Evolutionary conservation across 805 yeast species (phyloP), one percentile per base, ranked within the genome.

Genomic region (Nakazawaea anatomiae): DNA sequence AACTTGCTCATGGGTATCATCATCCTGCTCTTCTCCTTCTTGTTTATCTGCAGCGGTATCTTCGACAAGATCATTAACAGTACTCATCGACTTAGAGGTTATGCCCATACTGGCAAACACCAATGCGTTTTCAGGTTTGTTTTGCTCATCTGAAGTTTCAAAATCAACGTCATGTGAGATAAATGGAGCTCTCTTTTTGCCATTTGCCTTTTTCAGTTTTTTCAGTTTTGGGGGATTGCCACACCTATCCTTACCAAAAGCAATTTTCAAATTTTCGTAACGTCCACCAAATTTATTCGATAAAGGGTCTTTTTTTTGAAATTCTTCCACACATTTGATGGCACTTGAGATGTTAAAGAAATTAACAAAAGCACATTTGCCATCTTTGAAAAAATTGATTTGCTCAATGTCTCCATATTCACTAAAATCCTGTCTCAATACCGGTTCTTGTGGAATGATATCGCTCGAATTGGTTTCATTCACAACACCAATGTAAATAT

Each of bases 371-470:
- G 94, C 96, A 68, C 97, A 91, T 52, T 85, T 83, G 65, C 85
- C 85, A 59, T 87, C 94, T 42, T 82, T 83, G 52, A 89, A 74
- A 63, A 87, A 87, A 64, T 94, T 91, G 64, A 94, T 87, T 68
- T 91, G 98, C 68, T 94, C 99, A 57, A 94, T 88, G 56, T 89
- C 96, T 40, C 99, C 99, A 71, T 83, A 91, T 60, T 82, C 85
- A 29, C 81, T 72, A 63, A 92, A 91, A 64, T 86, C 90, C 5
- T 68, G 69, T 59, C 92, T 76, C 58, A 92, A 74, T 58, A n/a
- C 40, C 39, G 34, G 45, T 39, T 39, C 39, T 41, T 42, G 42
- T 46, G 63, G 61, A 18, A 12, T 27, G 60, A 18, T 18, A 3
- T 18, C 25, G 25, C 50, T 47, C 12, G 28, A 40, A 32, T 30